Evolutionary conservation across 331 rosid species (phyloP).

Genomic region (Malus hybrid): DNA sequence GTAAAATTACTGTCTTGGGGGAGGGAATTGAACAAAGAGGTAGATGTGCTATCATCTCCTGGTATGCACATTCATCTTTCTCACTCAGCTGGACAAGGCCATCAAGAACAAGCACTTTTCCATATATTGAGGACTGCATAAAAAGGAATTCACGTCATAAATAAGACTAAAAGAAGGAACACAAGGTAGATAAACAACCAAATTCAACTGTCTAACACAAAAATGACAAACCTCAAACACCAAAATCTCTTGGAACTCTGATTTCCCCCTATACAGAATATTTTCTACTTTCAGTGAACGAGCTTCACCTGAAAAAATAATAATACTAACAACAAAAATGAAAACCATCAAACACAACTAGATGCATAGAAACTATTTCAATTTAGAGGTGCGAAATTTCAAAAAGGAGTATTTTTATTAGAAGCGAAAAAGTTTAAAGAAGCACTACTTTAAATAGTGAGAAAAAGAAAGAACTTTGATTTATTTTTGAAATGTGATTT

Average conservation of each 20-base stretch:
- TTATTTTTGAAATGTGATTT: too few species aligned
- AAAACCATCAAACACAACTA: constrained; percentile 5
- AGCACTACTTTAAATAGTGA: neutral
- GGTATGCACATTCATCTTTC: constrained; percentile 96
- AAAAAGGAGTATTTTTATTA: neutral
- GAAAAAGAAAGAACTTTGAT: neutral
- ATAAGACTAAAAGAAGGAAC: neutral
- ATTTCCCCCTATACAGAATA: constrained; percentile 57
- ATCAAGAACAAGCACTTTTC: constrained; percentile 94
- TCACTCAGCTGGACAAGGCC: constrained; percentile 92
- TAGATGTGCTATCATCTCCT: constrained; percentile 96
- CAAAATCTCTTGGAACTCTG: constrained; percentile 82
- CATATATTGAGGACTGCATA: constrained; percentile 69
- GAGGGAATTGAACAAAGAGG: constrained; percentile 87
- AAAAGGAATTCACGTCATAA: neutral
- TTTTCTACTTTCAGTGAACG: constrained; percentile 75
- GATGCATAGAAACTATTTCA: neutral
- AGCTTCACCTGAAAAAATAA: constrained; percentile 59
- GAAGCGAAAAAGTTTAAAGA: neutral
- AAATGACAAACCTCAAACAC: constrained; percentile 70
- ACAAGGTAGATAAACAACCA: neutral
- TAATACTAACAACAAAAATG: neutral
- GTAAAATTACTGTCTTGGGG: constrained; percentile 59
- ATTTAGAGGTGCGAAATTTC: neutral
- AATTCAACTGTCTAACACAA: constrained; percentile 13